Base-by-base conservation (phyloP, 371 early-diverging fungal genomes). In the Mortierella sp. region DNA sequence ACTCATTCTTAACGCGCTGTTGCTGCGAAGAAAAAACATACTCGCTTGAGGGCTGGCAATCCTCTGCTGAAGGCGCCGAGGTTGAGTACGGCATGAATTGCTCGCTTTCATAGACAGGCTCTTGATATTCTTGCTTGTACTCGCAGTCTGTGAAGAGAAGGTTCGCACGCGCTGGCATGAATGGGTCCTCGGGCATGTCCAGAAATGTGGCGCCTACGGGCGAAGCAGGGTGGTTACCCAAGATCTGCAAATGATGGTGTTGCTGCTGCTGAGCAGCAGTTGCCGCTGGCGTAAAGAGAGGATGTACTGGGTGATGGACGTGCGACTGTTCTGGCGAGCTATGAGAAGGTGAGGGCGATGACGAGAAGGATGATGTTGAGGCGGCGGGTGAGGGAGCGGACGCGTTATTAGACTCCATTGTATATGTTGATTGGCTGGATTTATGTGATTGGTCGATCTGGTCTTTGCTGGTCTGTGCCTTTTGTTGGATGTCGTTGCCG, bases 381-480 rank as follows among this genome's bases (percentile, higher is more conserved):
- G 64, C 49, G 31, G 72, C 57, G 41, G 72, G 63, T 11, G 70
- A 70, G 44, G 59, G 70, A 39, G 65, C 52, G 46, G 51, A 49
- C 51, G 53, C 52, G 48, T 19, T 51, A 19, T 42, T 49, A 24
- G 43, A 14, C 41, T 63, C 54, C 31, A 56, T 6, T 6, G 48
- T 56, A 42, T 50, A 37, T 23, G 42, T 32, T 44, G 50, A 43
- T 56, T 55, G 64, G 50, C 30, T 47, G 43, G 15, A 32, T 27
- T 19, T 44, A 21, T 58, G 70, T 59, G 64, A 60, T 60, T 47
- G 64, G 49, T 71, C 60, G 42, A 48, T 56, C 55, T 43, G 47
- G 62, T 56, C 62, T 41, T 43, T 60, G 56, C 14, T 72, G 75
- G 75, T 68, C 75, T 73, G 75, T 73, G 75, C 75, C 75, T 73